Conservation (phyloP, 192 early-diverging fungal species). For the Irineochytrium annulatum region DNA sequence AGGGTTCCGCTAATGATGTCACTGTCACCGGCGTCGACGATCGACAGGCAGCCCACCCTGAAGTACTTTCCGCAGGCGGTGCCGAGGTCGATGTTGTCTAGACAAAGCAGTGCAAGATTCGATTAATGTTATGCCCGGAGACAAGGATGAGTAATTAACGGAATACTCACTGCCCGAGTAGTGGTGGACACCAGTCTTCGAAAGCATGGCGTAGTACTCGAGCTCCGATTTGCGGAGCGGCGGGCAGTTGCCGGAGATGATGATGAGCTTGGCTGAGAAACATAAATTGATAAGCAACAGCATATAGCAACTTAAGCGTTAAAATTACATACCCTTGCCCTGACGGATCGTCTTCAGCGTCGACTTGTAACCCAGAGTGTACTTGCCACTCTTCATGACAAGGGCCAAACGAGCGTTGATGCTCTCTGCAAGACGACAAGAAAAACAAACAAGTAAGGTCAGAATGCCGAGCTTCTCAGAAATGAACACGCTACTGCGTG, state of each 20-base stretch:
- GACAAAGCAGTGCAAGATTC: too few relatives aligned
- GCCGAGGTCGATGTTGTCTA: slow-evolving; percentile 98
- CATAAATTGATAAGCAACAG: too few relatives aligned
- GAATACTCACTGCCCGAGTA: slow-evolving; percentile 90
- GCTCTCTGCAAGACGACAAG: slow-evolving; percentile 62
- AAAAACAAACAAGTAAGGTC: too few relatives aligned
- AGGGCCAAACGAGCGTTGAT: slow-evolving; percentile 98
- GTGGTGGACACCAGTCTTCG: slow-evolving; percentile 99
- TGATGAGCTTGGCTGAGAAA: slow-evolving; percentile 87
- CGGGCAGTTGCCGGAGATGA: slow-evolving; percentile 99
- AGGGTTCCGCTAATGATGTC: slow-evolving; percentile 62
- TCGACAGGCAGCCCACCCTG: slow-evolving; percentile 91
- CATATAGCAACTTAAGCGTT: too few relatives aligned
- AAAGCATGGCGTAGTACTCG: slow-evolving; percentile 99
- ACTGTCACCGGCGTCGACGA: slow-evolving; percentile 98
- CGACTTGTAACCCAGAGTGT: slow-evolving; percentile 97
- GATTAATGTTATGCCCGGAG: too few relatives aligned
- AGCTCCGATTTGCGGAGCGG: slow-evolving; percentile 99
- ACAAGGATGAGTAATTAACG: too few relatives aligned
- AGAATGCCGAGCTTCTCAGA: too few relatives aligned
- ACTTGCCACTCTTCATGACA: slow-evolving; percentile 99
- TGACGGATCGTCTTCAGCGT: slow-evolving; percentile 95
- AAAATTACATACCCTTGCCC: slow-evolving; percentile 75
- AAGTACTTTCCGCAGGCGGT: slow-evolving; percentile 99
- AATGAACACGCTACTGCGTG: too few relatives aligned